Base-by-base conservation (phyloP, 768 basidiomycete species). In the Naganishia vishniacii region DNA sequence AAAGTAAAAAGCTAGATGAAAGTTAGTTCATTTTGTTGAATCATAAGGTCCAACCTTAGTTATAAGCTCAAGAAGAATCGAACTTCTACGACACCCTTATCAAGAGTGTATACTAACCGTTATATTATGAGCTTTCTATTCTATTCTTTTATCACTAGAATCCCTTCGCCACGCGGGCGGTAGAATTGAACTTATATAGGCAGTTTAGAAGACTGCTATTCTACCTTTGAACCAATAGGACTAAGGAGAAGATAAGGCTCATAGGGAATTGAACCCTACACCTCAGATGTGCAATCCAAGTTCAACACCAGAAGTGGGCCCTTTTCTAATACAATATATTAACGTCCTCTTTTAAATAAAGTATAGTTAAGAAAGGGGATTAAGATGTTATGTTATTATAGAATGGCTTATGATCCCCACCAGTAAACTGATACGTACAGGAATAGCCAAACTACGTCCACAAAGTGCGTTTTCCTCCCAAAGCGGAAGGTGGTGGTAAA, bases 71-170 rank as follows among this genome's bases (percentile, higher is more conserved):
- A 48, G 47, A 48, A 48, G 47, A 48, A 48, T 48, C 47, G 47
- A 48, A 48, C 47, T 48, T 48, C 47, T 48, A 48, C 47, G 47
- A 48, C 47, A 48, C 47, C 47, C 47, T 48, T 48, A 48, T 48
- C 47, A 48, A 48, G 47, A 48, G 47, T 48, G 47, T 48, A 48
- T 48, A 48, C 47, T 48, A 48, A 48, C 47, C 47, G 47, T 48
- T 48, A 48, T 48, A 48, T 48, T 48, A 48, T 48, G 47, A 48
- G 47, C 47, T 48, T 48, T 48, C 7, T 48, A 28, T 48, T 40
- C 37, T 40, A 40, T 40, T 40, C 37, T 40, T 40, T 40, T 40
- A 40, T 40, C 37, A 40, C 37, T 40, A 46, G 23, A 7, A 9
- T 25, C 45, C 45, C 20, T 25, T 48, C 23, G 47, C n/a, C n/a